phyloP scores from a whole-genome alignment of 805 yeast genomes.

The Ogataea neopini region DNA sequence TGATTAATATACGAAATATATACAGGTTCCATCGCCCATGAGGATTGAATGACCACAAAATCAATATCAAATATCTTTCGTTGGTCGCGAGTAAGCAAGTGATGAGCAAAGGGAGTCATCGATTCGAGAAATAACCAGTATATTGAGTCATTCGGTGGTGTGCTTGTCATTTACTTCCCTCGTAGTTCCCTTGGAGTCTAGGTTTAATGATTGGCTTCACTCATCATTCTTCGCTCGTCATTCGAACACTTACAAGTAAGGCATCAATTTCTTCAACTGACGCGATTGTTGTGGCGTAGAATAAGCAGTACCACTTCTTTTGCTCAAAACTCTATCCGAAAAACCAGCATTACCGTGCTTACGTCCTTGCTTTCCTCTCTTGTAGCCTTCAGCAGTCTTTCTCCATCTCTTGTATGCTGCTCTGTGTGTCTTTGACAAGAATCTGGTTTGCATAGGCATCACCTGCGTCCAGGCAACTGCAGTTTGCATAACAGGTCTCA shows the following conservation, averaged over 20 bases:
- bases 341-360: constrained; percentile 94
- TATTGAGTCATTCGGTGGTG: no score
- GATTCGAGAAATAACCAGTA: no score
- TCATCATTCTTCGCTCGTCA: constrained; percentile 1
- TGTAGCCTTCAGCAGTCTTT: constrained; percentile 66
- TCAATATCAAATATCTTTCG: no score
- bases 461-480: constrained; percentile 5
- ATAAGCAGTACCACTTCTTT: constrained; percentile 57
- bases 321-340: constrained; percentile 59
- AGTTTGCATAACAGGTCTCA: constrained; percentile 21
- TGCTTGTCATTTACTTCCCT: no score
- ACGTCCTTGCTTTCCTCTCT: constrained; percentile 78
- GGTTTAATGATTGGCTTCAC: neutral
- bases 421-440: constrained; percentile 72
- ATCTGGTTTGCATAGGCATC: constrained; percentile 24
- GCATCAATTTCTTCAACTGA: constrained; percentile 57
- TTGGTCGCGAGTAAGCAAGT: no score
- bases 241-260: constrained; percentile 36
- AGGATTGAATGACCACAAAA: no score
- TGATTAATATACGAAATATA: neutral
- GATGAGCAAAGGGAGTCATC: no score
- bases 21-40: neutral
- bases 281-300: constrained; percentile 58
- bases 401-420: constrained; percentile 88
- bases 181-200: no score